phyloP scores from a whole-genome alignment of 257 asterid genomes.

The Lantana camara region DNA sequence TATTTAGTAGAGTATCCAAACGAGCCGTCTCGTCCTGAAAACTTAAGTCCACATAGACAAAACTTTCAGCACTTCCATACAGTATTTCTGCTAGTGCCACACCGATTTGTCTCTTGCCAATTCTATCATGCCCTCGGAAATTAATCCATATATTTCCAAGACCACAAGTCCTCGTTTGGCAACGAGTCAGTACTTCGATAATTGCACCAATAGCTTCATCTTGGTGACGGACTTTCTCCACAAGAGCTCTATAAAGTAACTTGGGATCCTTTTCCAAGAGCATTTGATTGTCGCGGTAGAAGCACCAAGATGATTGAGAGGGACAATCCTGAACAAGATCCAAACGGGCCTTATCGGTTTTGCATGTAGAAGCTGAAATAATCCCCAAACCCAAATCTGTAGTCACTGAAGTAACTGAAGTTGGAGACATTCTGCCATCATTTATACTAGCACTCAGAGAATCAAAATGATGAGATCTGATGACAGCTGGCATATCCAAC shows the following conservation, averaged over 20 bases:
- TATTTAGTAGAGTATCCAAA: conserved; percentile 32
- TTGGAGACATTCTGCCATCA: conserved; percentile 45
- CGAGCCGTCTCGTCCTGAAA: conserved; percentile 39
- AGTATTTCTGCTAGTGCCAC: conserved; percentile 59
- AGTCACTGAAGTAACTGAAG: conserved; percentile 66
- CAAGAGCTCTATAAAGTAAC: conserved; percentile 50
- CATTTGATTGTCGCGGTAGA: conserved; percentile 23
- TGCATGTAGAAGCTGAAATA: conserved; percentile 34
- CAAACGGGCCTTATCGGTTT: conserved; percentile 11
- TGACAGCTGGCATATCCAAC: conserved; percentile 2
- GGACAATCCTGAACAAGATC: conserved; percentile 15
- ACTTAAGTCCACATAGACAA: conserved; percentile 58
- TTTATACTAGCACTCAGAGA: conserved; percentile 36
- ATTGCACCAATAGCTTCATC: conserved; percentile 63
- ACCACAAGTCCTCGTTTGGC: conserved; percentile 26
- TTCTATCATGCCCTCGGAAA: conserved; percentile 62
- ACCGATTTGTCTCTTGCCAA: conserved; percentile 69
- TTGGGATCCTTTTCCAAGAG: conserved; percentile 51
- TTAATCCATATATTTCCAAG: conserved; percentile 63
- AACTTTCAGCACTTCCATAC: conserved; percentile 55
- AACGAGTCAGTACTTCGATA: conserved; percentile 45
- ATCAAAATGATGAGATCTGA: conserved; percentile 24
- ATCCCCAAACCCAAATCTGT: conserved; percentile 58
- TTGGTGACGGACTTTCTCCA: conserved; percentile 56
- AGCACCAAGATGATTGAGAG: conserved; percentile 31